These are phyloP conservation scores for Castanea sativa DNA, from an alignment of 306 rosid species.

Conservation along the genomic window DNA sequence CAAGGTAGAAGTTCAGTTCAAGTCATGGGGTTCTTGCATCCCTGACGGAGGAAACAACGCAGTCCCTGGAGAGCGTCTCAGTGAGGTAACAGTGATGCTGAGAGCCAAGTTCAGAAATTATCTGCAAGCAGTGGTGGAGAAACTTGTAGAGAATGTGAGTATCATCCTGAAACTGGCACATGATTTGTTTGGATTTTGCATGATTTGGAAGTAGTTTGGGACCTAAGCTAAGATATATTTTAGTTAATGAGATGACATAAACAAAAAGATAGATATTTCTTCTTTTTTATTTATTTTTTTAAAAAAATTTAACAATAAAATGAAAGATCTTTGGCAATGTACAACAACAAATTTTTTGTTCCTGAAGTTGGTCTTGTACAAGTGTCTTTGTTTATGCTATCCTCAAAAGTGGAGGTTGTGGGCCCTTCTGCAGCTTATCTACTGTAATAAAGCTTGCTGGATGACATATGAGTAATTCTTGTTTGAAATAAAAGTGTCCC, in stretches of 20 bases:
- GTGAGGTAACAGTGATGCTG: constrained; percentile 97
- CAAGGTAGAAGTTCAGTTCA: constrained; percentile 82
- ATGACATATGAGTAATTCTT: not conserved
- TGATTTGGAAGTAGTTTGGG: not conserved
- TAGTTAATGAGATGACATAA: not conserved
- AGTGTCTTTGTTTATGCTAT: not conserved
- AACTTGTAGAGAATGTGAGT: constrained; percentile 85
- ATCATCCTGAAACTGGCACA: constrained; percentile 14
- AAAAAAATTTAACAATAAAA: not conserved
- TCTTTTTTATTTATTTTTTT: too few species aligned
- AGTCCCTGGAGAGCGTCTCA: constrained; percentile 92
- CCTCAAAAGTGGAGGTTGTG: not conserved
- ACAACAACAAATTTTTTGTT: not conserved
- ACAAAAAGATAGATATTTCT: not conserved
- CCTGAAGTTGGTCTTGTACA: constrained; percentile 4
- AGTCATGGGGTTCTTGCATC: constrained; percentile 89
- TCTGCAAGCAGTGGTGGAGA: constrained; percentile 87
- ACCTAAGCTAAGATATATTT: not conserved
- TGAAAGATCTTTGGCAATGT: not conserved
- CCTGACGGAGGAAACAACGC: constrained; percentile 69
- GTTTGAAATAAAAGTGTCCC: not conserved
- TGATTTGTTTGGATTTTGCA: constrained; percentile 3
- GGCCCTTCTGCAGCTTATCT: not conserved
- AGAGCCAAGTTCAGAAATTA: constrained; percentile 92
- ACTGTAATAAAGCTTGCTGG: not conserved